Percentiles rank a stretch among this genome's conserved stretches.
These are phyloP conservation scores for Geranomyces michiganensis DNA, from an alignment of 192 early-diverging fungal genomes.

Conservation along the genomic window DNA sequence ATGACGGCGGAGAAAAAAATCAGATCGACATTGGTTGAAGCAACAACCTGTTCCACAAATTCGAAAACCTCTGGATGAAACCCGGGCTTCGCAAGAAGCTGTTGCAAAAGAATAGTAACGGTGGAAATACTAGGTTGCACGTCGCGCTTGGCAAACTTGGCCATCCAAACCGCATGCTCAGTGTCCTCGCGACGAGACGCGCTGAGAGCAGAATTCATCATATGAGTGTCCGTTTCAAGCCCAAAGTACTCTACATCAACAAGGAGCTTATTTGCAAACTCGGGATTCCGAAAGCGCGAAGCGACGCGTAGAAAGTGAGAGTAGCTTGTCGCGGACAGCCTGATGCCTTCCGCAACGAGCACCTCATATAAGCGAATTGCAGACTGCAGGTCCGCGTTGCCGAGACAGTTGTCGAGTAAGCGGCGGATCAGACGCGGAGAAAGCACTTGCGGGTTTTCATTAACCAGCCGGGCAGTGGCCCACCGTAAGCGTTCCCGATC, in stretches of 20 bases:
- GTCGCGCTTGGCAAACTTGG: background rate
- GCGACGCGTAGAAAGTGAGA: background rate
- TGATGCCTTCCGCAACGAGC: background rate
- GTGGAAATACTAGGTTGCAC: background rate
- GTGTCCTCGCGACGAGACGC: background rate
- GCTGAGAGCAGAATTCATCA: conserved; percentile 8
- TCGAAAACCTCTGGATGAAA: background rate
- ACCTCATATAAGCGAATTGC: conserved; percentile 2
- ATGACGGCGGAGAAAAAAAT: conserved; percentile 14
- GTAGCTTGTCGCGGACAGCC: background rate
- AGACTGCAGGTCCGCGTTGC: background rate
- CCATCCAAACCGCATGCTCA: background rate
- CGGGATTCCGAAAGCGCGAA: background rate
- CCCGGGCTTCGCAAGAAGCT: background rate
- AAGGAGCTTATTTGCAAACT: background rate
- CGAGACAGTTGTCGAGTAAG: background rate
- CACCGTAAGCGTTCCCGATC: background rate
- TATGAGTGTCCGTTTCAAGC: background rate
- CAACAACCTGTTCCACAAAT: background rate
- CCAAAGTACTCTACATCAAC: background rate
- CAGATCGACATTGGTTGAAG: background rate
- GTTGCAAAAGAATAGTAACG: conserved; percentile 8
- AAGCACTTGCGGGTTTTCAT: background rate
- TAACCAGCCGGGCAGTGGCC: background rate
- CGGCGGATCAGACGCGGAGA: background rate